A percentile compares a stretch with the other conserved stretches of the same genome.
These are phyloP conservation scores for Rhodamnia rubescens DNA, from an alignment of 345 rosid genomes.

Conservation along the genomic window DNA sequence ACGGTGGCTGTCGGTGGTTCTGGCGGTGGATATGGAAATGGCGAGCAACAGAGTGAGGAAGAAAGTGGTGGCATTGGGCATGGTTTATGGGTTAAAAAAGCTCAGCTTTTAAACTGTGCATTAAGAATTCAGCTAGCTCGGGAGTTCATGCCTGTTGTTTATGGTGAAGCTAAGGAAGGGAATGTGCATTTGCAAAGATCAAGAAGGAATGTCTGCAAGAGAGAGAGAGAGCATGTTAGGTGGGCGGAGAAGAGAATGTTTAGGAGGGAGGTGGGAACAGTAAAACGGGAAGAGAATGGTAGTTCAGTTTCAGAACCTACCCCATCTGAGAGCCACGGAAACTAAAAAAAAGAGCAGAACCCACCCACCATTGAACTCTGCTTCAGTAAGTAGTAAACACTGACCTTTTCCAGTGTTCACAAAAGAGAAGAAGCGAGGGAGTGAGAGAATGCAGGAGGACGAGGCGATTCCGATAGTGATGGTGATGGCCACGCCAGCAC, in stretches of 20 bases:
- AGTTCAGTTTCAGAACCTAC: not conserved
- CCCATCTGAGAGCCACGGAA: not conserved
- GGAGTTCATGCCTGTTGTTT: not conserved
- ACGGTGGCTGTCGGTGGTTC: not conserved
- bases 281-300: slow-evolving; percentile 1
- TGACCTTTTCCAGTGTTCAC: not conserved
- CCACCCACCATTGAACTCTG: not conserved
- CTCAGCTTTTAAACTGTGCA: not conserved
- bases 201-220: not conserved
- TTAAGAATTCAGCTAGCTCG: not conserved
- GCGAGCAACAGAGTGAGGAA: slow-evolving; percentile 13
- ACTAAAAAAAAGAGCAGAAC: not conserved
- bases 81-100: not conserved
- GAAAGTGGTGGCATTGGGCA: not conserved
- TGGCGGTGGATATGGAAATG: not conserved
- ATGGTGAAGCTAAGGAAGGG: not conserved
- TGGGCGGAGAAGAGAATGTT: not conserved
- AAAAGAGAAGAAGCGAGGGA: not conserved
- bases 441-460: not conserved
- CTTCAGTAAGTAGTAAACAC: not conserved
- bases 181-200: not conserved
- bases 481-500: not conserved
- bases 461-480: not conserved
- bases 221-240: not conserved
- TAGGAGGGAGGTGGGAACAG: not conserved